Base-by-base conservation (phyloP, 1,284 basidiomycete genomes). In the Exobasidium cylindrosporum region DNA sequence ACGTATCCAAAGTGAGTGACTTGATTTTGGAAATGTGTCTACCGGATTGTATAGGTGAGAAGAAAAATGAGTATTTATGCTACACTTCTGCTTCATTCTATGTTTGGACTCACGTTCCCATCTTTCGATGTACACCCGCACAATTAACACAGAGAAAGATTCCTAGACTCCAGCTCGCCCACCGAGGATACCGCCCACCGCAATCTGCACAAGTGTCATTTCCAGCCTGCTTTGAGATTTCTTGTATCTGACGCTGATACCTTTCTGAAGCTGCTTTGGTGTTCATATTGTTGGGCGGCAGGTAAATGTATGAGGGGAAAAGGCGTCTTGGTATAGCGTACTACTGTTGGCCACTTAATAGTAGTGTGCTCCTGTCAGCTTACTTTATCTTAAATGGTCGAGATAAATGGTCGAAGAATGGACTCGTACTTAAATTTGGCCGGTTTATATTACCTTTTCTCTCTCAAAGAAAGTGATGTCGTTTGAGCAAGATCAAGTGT, bases 141-240 rank as follows among this genome's bases (percentile, higher is more conserved):
- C 91, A 93, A 70, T 85, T 85, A 46, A 91, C 84, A 72, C 90
- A 74, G 58, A 73, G 61, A 85, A 73, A 75, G 54, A 79, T 76
- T 13, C 77, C 65, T 44, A 92, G 81, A 71, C 87, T 92, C 74
- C 89, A 83, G 2, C 88, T 89, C 1, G 89, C 87, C 91, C 91
- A 92, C 82, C 91, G 82, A 3, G 90, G 90, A 69, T 69, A 84
- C 64, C 86, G 84, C 30, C 86, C 82, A 79, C 88, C 89, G 81
- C 91, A 93, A 81, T 93, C 91, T 7, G 91, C 91, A 78, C 91
- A 93, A 24, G 85, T 73, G 86, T 90, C 88, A 76, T 92, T 92
- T 68, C 91, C 90, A 49, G 89, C 88, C 68, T 85, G 83, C 24
- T 81, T 78, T 3, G 83, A 84, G 14, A 92, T 83, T 60, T 91